Evolutionary conservation across 106 monocot genomes (phyloP).

Genomic region (Apostasia ramifera): DNA sequence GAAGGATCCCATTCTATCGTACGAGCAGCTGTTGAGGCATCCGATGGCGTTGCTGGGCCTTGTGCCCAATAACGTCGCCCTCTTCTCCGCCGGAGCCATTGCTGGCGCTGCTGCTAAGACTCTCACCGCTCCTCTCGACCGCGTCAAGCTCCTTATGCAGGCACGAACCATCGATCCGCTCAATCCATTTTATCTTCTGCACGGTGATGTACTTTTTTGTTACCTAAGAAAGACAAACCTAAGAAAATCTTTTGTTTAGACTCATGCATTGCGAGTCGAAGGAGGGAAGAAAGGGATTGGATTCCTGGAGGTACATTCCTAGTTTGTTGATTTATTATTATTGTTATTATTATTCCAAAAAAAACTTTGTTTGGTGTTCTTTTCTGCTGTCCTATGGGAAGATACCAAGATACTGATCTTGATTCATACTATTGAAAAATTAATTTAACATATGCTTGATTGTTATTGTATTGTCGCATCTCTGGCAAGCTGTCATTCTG

Average conservation of each 20-base stretch:
- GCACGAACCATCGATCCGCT: background rate
- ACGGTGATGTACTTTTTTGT: background rate
- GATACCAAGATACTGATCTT: no score
- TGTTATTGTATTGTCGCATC: no score
- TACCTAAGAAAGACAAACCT: background rate
- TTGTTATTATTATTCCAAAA: no score
- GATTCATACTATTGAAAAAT: no score
- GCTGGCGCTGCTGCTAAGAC: slow-evolving; percentile 80
- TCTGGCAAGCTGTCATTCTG: no score
- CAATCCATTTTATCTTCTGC: background rate
- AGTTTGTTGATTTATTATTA: no score
- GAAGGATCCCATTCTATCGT: slow-evolving; percentile 11
- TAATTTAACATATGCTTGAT: no score
- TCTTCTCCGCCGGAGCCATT: slow-evolving; percentile 76
- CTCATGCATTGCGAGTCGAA: slow-evolving; percentile 52
- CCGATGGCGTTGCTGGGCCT: slow-evolving; percentile 73
- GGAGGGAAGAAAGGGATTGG: slow-evolving; percentile 45
- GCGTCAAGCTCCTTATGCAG: slow-evolving; percentile 98
- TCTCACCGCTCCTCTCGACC: slow-evolving; percentile 89
- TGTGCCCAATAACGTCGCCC: slow-evolving; percentile 52
- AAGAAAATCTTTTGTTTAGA: slow-evolving; percentile 28
- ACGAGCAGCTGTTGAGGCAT: slow-evolving; percentile 49
- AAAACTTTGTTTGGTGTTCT: no score
- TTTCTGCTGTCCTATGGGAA: no score
- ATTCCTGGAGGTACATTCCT: slow-evolving; percentile 61